Base-by-base conservation (phyloP, 139 green algal genomes). In the Chlamydomonas schloesseri region DNA sequence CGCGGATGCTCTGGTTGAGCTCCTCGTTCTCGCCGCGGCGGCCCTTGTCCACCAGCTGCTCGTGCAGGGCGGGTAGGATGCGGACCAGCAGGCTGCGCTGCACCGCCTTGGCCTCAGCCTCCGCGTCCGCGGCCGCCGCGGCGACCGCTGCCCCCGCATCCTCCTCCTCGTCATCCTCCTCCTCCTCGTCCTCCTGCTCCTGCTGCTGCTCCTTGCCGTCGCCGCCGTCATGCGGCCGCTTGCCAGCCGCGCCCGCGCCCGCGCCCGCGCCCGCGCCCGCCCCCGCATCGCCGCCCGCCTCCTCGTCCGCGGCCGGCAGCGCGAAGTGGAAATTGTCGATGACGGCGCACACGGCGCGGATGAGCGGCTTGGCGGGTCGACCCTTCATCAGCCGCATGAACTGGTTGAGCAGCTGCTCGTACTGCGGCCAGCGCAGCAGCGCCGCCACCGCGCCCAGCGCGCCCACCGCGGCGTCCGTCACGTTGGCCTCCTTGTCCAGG, bases 321-420 rank as follows among this genome's bases (percentile, higher is more conserved):
- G 80, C 13, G 79, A 98, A 98, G 91, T 98, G 95, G 90, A 98
- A 98, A 13, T 90, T 88, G 70, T 98, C 96, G 14, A 98, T 85
- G 34, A 98, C 91, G 23, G 90, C 81, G 76, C 95, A 98, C 36
- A 96, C 93, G 9, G 93, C 90, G 0, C 96, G 88, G 28, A 97
- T 83, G 62, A 93, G 60, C 69, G 91, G 86, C 86, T 96, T 91
- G 75, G 68, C 53, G 26, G 84, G 69, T 37, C 60, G 26, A 3
- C 62, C 69, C 17, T 69, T 68, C 92, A 98, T 94, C 20, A 93
- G 53, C n/a, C 88, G 87, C 71, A 96, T 81, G 68, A 87, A 92
- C 33, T 84, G 88, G 55, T 85, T 79, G 31, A 98, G 91, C 75
- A 98, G 89, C 68, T 95, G 90, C 65, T 92, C 82, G 90, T 97